Evolutionary conservation across 2,329 filamentous ascomycete species (phyloP).

Genomic region (Claviceps humidiphila): DNA sequence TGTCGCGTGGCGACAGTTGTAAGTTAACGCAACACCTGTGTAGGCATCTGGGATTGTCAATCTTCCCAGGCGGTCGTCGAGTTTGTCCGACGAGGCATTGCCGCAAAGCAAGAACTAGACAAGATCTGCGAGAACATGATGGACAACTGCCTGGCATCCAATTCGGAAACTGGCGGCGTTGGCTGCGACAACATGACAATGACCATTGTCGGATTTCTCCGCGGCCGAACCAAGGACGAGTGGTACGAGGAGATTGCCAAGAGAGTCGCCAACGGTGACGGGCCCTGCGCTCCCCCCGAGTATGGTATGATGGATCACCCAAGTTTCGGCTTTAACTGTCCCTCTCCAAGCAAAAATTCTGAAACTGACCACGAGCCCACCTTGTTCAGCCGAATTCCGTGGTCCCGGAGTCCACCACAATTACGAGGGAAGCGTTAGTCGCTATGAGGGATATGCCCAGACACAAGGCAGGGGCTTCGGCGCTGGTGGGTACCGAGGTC

Average conservation of each 20-base stretch:
- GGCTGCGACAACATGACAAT: slow-evolving; percentile 99
- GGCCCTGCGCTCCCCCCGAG: slow-evolving; percentile 95
- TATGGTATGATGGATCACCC: slow-evolving; percentile 68
- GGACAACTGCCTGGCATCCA: slow-evolving; percentile 97
- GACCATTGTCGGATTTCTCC: slow-evolving; percentile 75
- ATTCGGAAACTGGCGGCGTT: slow-evolving; percentile 94
- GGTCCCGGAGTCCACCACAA: slow-evolving; percentile 72
- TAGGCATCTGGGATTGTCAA: slow-evolving; percentile 99
- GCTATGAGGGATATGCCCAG: slow-evolving; percentile 64
- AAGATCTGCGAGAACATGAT: slow-evolving; percentile 99
- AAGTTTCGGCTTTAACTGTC: slow-evolving; percentile 7
- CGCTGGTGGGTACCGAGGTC: slow-evolving; percentile 59
- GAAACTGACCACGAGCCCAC: slow-evolving; percentile 14
- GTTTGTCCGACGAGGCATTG: slow-evolving; percentile 92
- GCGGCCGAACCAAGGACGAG: slow-evolving; percentile 87
- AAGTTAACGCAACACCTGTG: neutral
- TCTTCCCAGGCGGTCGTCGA: slow-evolving; percentile 95
- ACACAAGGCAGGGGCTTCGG: slow-evolving; percentile 50
- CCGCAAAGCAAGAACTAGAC: slow-evolving; percentile 85
- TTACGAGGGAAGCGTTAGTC: slow-evolving; percentile 66
- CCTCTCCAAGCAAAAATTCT: slow-evolving; percentile 1
- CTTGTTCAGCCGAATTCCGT: slow-evolving; percentile 60
- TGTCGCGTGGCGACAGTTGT: neutral
- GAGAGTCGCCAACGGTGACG: slow-evolving; percentile 90
- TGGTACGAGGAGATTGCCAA: slow-evolving; percentile 96